phyloP scores from a whole-genome alignment of 1,284 basidiomycete genomes.

The Cryptococcus sp. region DNA sequence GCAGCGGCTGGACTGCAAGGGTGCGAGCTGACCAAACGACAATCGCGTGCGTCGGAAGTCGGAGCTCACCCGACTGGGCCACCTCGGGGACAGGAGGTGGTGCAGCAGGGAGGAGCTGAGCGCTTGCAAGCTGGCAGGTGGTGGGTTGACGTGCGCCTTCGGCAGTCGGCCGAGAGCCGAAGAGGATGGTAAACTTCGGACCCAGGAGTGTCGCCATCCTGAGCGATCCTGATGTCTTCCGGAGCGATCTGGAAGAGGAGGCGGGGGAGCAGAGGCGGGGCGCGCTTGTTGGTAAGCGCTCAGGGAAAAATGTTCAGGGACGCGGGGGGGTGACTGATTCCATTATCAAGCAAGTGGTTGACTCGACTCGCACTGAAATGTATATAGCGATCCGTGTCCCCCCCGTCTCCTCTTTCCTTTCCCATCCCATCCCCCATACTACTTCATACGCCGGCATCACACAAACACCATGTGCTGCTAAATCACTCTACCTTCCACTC shows the following conservation, averaged over 20 bases:
- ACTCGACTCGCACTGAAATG: neutral
- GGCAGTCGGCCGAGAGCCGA: neutral
- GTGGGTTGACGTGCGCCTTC: neutral
- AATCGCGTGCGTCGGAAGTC: too few species aligned
- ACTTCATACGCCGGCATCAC: constrained; percentile 1
- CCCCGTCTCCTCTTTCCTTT: constrained; percentile 6
- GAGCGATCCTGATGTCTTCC: neutral
- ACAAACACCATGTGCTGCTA: constrained; percentile 16
- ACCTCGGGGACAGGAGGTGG: too few species aligned
- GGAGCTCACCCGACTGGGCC: too few species aligned
- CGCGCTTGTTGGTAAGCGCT: neutral
- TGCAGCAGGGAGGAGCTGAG: too few species aligned
- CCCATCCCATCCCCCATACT: neutral
- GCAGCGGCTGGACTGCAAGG: too few species aligned
- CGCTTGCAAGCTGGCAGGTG: too few species aligned
- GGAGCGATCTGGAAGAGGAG: neutral
- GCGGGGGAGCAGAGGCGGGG: neutral
- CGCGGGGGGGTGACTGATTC: too few species aligned
- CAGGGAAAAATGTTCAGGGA: too few species aligned
- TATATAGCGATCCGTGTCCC: constrained; percentile 4
- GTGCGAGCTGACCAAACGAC: too few species aligned
- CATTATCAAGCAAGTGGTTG: too few species aligned
- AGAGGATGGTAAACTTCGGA: neutral
- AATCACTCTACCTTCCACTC: neutral
- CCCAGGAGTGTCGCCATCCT: neutral